Conservation (phyloP, 495 filamentous ascomycete species). For the Darksidea phi region DNA sequence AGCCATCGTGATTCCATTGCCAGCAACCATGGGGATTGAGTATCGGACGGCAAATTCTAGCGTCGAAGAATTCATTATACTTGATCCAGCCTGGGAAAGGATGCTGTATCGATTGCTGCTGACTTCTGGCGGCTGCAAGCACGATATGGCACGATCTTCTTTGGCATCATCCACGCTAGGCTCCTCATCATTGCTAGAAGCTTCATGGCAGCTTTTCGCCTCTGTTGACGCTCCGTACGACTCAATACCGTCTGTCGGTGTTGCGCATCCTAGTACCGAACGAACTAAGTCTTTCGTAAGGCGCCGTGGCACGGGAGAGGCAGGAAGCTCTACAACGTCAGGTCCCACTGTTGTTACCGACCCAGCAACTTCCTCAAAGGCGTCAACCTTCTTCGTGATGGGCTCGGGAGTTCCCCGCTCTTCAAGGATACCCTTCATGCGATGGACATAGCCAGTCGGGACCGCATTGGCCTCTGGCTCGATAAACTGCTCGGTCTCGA, state of each 20-base stretch:
- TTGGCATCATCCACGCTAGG: background rate
- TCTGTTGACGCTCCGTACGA: background rate
- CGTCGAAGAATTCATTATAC: constrained; percentile 25
- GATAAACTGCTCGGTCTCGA: constrained; percentile 16
- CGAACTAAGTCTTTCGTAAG: constrained; percentile 42
- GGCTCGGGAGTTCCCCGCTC: constrained; percentile 18
- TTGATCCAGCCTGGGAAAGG: constrained; percentile 22
- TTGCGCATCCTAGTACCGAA: constrained; percentile 32
- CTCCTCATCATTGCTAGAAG: background rate
- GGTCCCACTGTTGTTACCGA: background rate
- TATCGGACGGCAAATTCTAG: constrained; percentile 30
- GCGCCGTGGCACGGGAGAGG: constrained; percentile 33
- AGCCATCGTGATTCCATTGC: no score
- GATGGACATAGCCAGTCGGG: constrained; percentile 28
- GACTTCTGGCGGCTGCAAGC: background rate
- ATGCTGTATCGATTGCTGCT: constrained; percentile 8
- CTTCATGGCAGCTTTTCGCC: background rate
- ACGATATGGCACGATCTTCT: background rate
- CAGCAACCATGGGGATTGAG: constrained; percentile 22
- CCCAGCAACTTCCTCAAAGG: background rate
- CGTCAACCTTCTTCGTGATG: constrained; percentile 10
- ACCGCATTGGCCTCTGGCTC: constrained; percentile 14
- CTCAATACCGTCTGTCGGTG: constrained; percentile 13
- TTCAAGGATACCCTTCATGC: constrained; percentile 32
- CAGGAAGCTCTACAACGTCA: constrained; percentile 37